Evolutionary conservation across 352 stramenopile genomes (phyloP), one percentile per base, ranked within the genome.

Genomic region (Pythium rishiriense): DNA sequence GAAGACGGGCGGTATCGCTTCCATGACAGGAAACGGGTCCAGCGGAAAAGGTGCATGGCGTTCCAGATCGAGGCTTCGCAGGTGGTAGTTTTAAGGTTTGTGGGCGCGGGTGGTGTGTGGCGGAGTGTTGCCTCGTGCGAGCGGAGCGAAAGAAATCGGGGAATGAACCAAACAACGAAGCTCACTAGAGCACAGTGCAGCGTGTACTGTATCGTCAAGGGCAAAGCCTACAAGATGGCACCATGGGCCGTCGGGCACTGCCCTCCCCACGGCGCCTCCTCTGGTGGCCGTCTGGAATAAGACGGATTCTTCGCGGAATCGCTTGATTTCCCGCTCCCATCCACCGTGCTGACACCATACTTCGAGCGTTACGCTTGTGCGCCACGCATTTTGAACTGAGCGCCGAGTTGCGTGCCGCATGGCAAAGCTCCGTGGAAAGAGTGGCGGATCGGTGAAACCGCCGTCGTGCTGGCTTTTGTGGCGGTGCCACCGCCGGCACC

Each of bases 1-100:
- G 48, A 52, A 7, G 60, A 55, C n/a, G 62, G 48, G 35, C 56
- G 46, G 9, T 47, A 54, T 19, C 37, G n/a, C 54, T 53, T 62
- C 53, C 42, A 59, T 12, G 62, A 64, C 28, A 69, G 53, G n/a
- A 63, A 63, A 29, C 62, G 62, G 2, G 46, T 14, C 62, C 62
- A 69, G 47, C 62, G 62, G 31, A 69, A 69, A 11, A 69, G 19
- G 62, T 69, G 62, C 62, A 69, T 69, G 24, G 41, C 24, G n/a
- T 29, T 64, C 49, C 45, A 45, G 49, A 46, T 42, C 31, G 46
- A 52, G 21, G 46, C 17, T 7, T 29, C 22, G 26, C 22, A 21
- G 26, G 46, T 29, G 25, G 41, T 26, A 2, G 12, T 39, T 12
- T 29, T 39, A n/a, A n/a, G n/a, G n/a, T n/a, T n/a, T n/a, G n/a